Percentiles rank a stretch among this genome's conserved stretches.
phyloP scores from a whole-genome alignment of 805 yeast species.

The Saccharomyces jurei region DNA sequence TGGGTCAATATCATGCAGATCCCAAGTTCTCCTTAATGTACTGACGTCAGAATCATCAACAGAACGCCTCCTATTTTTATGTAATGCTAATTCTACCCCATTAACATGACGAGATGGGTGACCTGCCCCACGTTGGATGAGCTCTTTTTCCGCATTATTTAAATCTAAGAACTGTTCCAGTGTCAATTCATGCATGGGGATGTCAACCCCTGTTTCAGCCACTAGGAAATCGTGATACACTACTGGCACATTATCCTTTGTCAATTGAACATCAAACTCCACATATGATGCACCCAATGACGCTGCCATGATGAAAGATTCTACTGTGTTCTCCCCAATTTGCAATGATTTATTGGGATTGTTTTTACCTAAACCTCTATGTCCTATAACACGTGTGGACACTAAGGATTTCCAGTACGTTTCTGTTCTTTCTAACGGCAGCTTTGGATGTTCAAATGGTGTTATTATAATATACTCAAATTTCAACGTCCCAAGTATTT shows the following conservation, averaged over 20 bases:
- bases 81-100: slow-evolving; percentile 1
- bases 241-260: slow-evolving; percentile 86
- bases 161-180: slow-evolving; percentile 74
- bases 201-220: slow-evolving; percentile 91
- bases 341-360: slow-evolving; percentile 69
- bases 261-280: slow-evolving; percentile 92
- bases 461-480: slow-evolving; percentile 68
- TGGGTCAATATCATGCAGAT: not conserved
- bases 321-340: slow-evolving; percentile 91
- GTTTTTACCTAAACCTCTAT: slow-evolving; percentile 91
- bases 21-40: not conserved
- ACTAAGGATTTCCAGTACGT: slow-evolving; percentile 89
- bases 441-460: slow-evolving; percentile 44
- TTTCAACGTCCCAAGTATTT: slow-evolving; percentile 65
- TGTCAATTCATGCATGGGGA: slow-evolving; percentile 90
- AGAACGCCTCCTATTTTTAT: slow-evolving; percentile 23
- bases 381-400: slow-evolving; percentile 88
- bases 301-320: slow-evolving; percentile 92
- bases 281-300: slow-evolving; percentile 94
- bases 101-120: slow-evolving; percentile 1
- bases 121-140: not conserved
- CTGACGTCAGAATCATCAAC: slow-evolving; percentile 15
- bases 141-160: slow-evolving; percentile 27
- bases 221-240: slow-evolving; percentile 91
- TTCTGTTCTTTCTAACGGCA: slow-evolving; percentile 32